Evolutionary conservation across 352 stramenopile genomes (phyloP), one percentile per base, ranked within the genome.

Genomic region (Globisporangium cederbergense): DNA sequence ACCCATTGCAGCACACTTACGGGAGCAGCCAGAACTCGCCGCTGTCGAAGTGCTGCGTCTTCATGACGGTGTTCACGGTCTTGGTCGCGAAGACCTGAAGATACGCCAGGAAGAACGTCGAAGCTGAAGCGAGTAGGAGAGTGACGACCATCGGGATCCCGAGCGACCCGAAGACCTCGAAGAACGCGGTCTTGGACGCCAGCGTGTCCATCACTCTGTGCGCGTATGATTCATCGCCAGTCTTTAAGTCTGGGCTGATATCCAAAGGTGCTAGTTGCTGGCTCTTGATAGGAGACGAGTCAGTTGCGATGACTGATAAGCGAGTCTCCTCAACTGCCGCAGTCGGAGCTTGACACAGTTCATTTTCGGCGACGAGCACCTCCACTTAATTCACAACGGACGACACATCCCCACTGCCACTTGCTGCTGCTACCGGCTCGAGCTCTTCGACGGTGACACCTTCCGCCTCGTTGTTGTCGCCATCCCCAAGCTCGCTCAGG

Each of bases 1-100:
- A 54, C 4, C 47, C 47, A 30, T 54, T 54, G 47, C 22, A 54
- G 28, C 11, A 54, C 10, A 36, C 25, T 28, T 28, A 28, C 25
- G 25, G 65, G 9, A 84, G 62, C 38, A 79, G 50, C 76, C 78
- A 87, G 20, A 87, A 84, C 36, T 81, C 73, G 40, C 78, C 73
- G 38, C 71, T 73, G 65, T 84, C 76, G 22, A 84, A 76, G 0
- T 72, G 28, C 25, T 60, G 55, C 10, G 74, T 84, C 13, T 72
- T 68, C 74, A 81, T 81, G 1, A 84, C 14, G 0, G 36, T 52
- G 36, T 85, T 88, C 1, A 76, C 72, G 20, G 76, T 66, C n/a
- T 73, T 36, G 0, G 64, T 76, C 11, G 78, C 66, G 14, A 70
- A 66, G 1, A 78, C 64, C 63, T 88, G 78, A 34, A 79, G 74